These are phyloP conservation scores for Fragaria nilgerrensis DNA, from an alignment of 306 rosid species.

Conservation along the genomic window DNA sequence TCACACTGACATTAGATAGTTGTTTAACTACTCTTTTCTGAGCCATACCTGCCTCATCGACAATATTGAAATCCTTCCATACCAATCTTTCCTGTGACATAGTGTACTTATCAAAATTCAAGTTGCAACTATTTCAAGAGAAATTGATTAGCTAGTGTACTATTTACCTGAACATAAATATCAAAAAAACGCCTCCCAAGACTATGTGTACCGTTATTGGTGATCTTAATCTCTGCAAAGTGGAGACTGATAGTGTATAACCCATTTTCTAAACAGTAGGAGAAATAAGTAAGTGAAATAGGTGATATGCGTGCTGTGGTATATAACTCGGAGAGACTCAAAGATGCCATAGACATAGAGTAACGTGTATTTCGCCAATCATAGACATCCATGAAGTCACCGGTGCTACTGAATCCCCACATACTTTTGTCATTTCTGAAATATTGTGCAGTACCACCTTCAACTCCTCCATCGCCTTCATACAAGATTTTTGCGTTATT, in stretches of 20 bases:
- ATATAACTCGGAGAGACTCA: slow-evolving; percentile 12
- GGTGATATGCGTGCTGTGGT: slow-evolving; percentile 33
- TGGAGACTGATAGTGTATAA: slow-evolving; percentile 36
- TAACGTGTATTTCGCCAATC: not conserved
- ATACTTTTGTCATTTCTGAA: not conserved
- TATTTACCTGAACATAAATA: slow-evolving; percentile 57
- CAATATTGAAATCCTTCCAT: slow-evolving; percentile 46
- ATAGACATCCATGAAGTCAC: slow-evolving; percentile 16
- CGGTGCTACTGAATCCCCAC: slow-evolving; percentile 45
- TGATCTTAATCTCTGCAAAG: slow-evolving; percentile 35
- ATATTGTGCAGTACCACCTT: slow-evolving; percentile 22
- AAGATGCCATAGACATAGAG: slow-evolving; percentile 8
- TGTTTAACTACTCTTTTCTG: slow-evolving; percentile 31
- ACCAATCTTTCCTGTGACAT: slow-evolving; percentile 43
- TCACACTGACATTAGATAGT: slow-evolving; percentile 29
- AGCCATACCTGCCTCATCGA: slow-evolving; percentile 33
- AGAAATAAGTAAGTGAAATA: slow-evolving; percentile 46
- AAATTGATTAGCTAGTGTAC: not conserved
- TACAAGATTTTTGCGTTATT: not conserved
- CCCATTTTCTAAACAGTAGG: slow-evolving; percentile 37
- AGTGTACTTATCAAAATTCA: slow-evolving; percentile 12
- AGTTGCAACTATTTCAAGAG: slow-evolving; percentile 15
- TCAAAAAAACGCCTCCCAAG: slow-evolving; percentile 38
- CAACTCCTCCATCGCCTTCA: slow-evolving; percentile 25
- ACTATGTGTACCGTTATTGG: slow-evolving; percentile 17